Percentiles rank a stretch among this genome's conserved stretches.
phyloP scores from a whole-genome alignment of 2,329 filamentous ascomycete species.

The Arachnopeziza araneosa region DNA sequence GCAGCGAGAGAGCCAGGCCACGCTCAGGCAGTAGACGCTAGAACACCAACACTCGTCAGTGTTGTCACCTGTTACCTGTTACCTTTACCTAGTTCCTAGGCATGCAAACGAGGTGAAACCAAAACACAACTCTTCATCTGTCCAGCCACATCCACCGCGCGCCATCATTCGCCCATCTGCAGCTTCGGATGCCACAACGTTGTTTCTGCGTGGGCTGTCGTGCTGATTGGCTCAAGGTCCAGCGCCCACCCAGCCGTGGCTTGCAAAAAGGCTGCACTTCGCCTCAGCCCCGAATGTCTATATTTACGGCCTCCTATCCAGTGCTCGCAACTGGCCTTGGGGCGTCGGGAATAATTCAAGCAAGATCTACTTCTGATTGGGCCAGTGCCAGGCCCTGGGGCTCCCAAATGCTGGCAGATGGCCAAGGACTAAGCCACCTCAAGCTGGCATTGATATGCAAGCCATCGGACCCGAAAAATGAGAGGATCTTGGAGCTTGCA shows the following conservation, averaged over 20 bases:
- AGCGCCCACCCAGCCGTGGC: neutral
- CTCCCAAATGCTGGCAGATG: neutral
- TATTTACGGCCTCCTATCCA: constrained; percentile 1
- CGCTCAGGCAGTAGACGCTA: neutral
- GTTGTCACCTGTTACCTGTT: neutral
- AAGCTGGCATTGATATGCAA: neutral
- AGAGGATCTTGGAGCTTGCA: neutral
- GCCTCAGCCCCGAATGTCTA: constrained; percentile 8
- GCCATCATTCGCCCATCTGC: neutral
- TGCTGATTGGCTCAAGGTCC: neutral
- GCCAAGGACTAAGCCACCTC: neutral
- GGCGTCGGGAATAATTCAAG: neutral
- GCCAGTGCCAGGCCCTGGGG: neutral
- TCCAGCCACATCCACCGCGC: neutral
- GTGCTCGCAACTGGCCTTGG: neutral
- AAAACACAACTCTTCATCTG: neutral
- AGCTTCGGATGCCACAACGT: neutral
- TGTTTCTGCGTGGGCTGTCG: neutral
- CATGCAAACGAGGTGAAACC: neutral
- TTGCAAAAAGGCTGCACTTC: neutral
- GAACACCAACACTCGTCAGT: neutral
- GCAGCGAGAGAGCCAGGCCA: neutral
- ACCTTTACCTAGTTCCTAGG: no score
- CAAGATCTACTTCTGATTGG: neutral
- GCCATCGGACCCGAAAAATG: neutral